Base-by-base conservation (phyloP, 441 rosid species). In the Francoa sonchifolia region DNA sequence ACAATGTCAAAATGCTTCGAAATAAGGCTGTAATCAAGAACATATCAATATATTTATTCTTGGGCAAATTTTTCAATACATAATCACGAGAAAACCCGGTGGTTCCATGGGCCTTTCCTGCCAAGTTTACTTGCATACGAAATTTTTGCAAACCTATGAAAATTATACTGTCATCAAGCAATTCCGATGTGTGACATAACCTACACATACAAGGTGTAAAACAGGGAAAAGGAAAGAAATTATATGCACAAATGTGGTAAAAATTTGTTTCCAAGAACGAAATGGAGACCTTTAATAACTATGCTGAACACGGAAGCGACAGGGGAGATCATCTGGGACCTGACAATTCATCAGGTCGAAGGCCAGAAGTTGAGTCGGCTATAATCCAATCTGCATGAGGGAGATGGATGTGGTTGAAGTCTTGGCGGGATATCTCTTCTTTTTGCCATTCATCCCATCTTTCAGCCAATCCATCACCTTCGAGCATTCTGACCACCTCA, bases 361-460 rank as follows among this genome's bases (percentile, higher is more conserved):
- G 65, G 29, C 57, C 62, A 31, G 76, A 64, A 28, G 64, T 57
- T 12, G 94, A 79, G 55, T 66, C 65, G 4, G 57, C 55, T 0
- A 65, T 20, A 16, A 70, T 36, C 81, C 78, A 74, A 16, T 44
- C 57, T 0, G 51, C 32, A 29, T 62, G 59, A 0, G 63, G 61
- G 41, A 57, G 61, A 54, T 52, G 61, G 37, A 23, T 36, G 12
- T 54, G 61, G 26, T 28, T 52, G 6, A 52, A 54, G 20, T 72
- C 77, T 40, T 64, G 76, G 7, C 67, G 55, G 50, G 57, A 35
- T 39, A 55, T 47, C 44, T 79, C 89, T 11, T 62, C 71, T 34
- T 72, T 73, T 47, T 72, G 77, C 87, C 81, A 79, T 30, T 71
- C 77, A 51, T 72, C 70, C 95, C 95, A 79, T 58, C 67, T 75